Base-by-base conservation (phyloP, 169 alveolate genomes). In the Cryptosporidium bovis region DNA sequence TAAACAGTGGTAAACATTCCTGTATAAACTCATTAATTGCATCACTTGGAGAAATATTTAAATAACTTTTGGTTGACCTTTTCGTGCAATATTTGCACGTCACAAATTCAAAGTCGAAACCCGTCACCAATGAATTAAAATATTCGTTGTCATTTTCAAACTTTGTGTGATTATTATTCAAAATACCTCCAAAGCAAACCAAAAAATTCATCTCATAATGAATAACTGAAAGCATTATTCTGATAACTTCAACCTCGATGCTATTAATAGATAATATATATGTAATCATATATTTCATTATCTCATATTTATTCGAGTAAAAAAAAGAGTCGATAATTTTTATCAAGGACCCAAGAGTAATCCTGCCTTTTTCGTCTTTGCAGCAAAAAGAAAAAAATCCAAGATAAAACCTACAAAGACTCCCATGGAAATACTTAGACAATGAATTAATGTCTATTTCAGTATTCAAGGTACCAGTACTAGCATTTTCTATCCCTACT, bases 301-400 rank as follows among this genome's bases (percentile, higher is more conserved):
- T 62, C 56, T 66, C 83, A 20, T 36, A 20, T 16, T 77, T 77
- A n/a, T 77, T 77, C 29, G 66, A 56, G 58, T 77, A 77, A 20
- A 77, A 34, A 15, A 77, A 8, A 10, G 62, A 60, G 27, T 77
- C 27, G 15, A 77, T 48, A 8, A 56, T 58, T 24, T 77, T 46
- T 33, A 77, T 13, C 15, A 77, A 56, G 16, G 58, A 29, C 13
- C 12, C n/a, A 58, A 77, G 31, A 16, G 65, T 58, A 4, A 60
- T 27, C 18, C 48, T 62, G 10, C 87, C 87, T 16, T 16, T 2
- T 20, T 62, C 55, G 27, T 56, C 83, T 33, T 69, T 36, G 56
- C 55, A 51, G 20, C 3, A 36, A 53, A 69, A 69, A 7, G 67
- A 24, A 53, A 69, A 69, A 7, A 69, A 53, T 0, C 46, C 83